phyloP scores from a whole-genome alignment of 768 basidiomycete genomes.

The Tulasnella sp. region DNA sequence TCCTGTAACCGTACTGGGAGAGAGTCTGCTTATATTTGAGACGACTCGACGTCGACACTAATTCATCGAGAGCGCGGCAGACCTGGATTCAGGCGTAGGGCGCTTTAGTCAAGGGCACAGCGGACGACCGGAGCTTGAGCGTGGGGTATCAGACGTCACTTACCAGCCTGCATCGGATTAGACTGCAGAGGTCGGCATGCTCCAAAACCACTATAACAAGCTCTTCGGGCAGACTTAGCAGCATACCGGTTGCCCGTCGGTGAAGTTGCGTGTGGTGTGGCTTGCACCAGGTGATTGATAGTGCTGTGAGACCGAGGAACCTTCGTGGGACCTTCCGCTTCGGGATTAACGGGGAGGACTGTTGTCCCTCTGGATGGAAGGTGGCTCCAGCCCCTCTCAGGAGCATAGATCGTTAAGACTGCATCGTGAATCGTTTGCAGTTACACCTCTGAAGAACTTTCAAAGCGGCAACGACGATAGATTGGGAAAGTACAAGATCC shows the following conservation, averaged over 20 bases:
- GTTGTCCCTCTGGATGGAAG: background rate
- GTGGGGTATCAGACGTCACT: background rate
- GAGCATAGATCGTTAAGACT: background rate
- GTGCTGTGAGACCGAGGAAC: background rate
- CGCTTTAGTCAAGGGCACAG: background rate
- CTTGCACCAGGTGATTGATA: background rate
- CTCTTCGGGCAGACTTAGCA: background rate
- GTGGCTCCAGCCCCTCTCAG: background rate
- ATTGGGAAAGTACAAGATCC: constrained; percentile 10
- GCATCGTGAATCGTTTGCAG: background rate
- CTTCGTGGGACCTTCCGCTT: constrained; percentile 3
- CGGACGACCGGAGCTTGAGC: background rate
- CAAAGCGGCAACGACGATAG: constrained; percentile 3
- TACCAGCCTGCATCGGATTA: background rate
- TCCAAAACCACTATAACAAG: background rate
- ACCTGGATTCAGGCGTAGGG: background rate
- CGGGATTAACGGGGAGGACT: background rate
- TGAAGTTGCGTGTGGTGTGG: background rate
- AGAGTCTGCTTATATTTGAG: constrained; percentile 15
- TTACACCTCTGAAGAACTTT: background rate
- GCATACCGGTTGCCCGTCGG: background rate
- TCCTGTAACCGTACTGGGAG: background rate
- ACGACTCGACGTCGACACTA: background rate
- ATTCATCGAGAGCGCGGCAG: background rate
- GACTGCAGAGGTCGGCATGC: background rate